Percentiles rank a stretch among this genome's conserved stretches.
These are phyloP conservation scores for Aspergillus bridgeri DNA, from an alignment of 495 filamentous ascomycete species.

Conservation along the genomic window DNA sequence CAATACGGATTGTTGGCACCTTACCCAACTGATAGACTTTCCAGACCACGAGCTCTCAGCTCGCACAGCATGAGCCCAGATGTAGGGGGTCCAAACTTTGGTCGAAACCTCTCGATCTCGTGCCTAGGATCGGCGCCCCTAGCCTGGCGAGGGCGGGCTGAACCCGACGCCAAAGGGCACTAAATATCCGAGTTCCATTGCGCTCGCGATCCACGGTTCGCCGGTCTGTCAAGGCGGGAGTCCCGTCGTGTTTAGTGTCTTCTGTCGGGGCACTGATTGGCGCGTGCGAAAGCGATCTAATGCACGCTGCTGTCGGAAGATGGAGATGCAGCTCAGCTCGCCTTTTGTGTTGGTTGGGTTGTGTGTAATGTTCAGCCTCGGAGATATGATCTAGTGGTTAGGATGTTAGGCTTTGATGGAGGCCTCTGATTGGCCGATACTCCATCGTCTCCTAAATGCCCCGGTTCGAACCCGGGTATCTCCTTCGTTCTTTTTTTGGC, in stretches of 20 bases:
- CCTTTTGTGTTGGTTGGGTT: neutral
- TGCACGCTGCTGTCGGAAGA: neutral
- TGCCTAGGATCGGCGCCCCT: neutral
- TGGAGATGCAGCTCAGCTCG: neutral
- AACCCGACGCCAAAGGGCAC: neutral
- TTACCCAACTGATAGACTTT: neutral
- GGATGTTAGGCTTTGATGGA: too few species aligned
- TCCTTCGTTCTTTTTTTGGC: too few species aligned
- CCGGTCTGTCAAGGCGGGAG: neutral
- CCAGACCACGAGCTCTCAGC: neutral
- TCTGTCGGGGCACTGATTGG: neutral
- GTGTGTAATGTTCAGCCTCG: too few species aligned
- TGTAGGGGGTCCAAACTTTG: neutral
- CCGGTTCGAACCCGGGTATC: too few species aligned
- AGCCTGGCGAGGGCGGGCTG: constrained; percentile 1
- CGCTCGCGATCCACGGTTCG: neutral
- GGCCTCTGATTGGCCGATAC: too few species aligned
- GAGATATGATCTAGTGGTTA: too few species aligned
- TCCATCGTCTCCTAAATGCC: too few species aligned
- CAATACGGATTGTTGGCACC: neutral
- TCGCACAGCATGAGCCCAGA: neutral
- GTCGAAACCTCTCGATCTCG: neutral
- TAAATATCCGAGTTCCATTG: neutral
- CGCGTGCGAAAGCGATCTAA: neutral
- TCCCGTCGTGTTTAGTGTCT: neutral